A percentile compares a stretch with the other conserved stretches of the same genome.
Conservation (phyloP, 75 land plant genomes). For the Pinus tabuliformis region DNA sequence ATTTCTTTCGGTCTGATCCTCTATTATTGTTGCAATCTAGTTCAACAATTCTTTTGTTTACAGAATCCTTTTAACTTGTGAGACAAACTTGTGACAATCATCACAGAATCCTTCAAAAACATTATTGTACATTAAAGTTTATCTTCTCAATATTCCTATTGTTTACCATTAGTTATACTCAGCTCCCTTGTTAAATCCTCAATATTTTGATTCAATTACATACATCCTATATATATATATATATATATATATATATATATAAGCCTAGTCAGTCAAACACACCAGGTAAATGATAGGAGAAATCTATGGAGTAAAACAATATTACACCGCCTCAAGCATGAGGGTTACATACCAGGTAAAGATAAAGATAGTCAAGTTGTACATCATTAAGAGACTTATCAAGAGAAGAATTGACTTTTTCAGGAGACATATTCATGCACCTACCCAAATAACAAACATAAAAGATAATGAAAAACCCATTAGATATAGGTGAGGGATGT, state of each 20-base stretch:
- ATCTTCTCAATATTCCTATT: not conserved
- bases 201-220: too few relatives aligned
- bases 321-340: not conserved
- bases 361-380: conserved; percentile 58
- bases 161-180: not conserved
- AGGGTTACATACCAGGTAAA: conserved; percentile 33
- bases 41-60: conserved; percentile 58
- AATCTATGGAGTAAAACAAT: not conserved
- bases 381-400: conserved; percentile 44
- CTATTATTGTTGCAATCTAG: conserved; percentile 50
- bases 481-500: too few relatives aligned
- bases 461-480: too few relatives aligned
- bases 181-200: too few relatives aligned
- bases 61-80: conserved; percentile 64
- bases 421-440: conserved; percentile 42
- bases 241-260: too few relatives aligned
- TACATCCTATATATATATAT: too few relatives aligned
- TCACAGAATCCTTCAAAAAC: not conserved
- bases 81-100: conserved; percentile 43
- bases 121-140: not conserved
- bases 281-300: too few relatives aligned
- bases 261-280: too few relatives aligned
- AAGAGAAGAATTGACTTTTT: conserved; percentile 33
- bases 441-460: conserved; percentile 11
- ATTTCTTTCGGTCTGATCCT: conserved; percentile 15